Conservation (phyloP, 352 stramenopile genomes). For the Pythium utonaiense region DNA sequence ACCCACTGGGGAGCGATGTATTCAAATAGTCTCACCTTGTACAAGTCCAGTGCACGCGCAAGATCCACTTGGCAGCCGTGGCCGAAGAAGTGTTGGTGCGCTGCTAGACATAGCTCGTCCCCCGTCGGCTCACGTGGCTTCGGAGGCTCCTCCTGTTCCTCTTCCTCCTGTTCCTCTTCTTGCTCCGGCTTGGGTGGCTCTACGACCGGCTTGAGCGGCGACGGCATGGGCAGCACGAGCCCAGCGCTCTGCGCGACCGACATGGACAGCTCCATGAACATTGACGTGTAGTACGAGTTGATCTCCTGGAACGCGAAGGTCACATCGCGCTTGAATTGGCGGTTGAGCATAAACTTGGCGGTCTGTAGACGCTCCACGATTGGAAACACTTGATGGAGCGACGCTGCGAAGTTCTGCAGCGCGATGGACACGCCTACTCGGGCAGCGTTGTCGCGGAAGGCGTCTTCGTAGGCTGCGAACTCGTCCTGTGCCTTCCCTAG, state of each 20-base stretch:
- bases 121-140: neutral
- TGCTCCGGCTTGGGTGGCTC: neutral
- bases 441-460: slow-evolving; percentile 51
- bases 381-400: slow-evolving; percentile 46
- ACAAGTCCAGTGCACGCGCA: slow-evolving; percentile 43
- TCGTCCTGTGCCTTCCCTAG: slow-evolving; percentile 80
- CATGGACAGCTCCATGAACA: slow-evolving; percentile 84
- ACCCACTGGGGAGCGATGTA: no score
- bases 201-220: slow-evolving; percentile 12
- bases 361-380: slow-evolving; percentile 53
- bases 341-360: slow-evolving; percentile 73
- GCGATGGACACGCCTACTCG: slow-evolving; percentile 60
- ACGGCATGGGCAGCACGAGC: slow-evolving; percentile 43
- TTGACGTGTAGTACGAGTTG: slow-evolving; percentile 80
- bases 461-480: slow-evolving; percentile 53
- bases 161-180: neutral
- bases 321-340: slow-evolving; percentile 70
- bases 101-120: slow-evolving; percentile 50
- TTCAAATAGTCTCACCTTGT: slow-evolving; percentile 59
- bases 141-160: neutral
- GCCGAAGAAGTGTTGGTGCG: slow-evolving; percentile 63
- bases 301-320: slow-evolving; percentile 84
- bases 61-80: slow-evolving; percentile 39
- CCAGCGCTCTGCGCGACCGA: slow-evolving; percentile 50
- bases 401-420: slow-evolving; percentile 73